These are phyloP conservation scores for Serendipita sp. DNA, from an alignment of 768 basidiomycete genomes.

Conservation along the genomic window DNA sequence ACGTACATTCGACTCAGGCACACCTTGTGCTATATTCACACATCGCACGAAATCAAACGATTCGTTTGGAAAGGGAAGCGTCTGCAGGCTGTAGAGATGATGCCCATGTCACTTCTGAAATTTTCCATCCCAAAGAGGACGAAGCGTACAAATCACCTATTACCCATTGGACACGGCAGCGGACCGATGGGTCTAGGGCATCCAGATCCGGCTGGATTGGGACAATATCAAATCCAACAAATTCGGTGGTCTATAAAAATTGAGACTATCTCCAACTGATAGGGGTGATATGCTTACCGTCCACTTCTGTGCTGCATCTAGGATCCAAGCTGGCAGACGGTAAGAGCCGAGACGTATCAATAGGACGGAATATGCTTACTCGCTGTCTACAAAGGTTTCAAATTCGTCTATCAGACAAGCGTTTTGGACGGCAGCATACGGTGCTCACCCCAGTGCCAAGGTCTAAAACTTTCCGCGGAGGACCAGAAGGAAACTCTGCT, in stretches of 20 bases:
- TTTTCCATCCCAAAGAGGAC: neutral
- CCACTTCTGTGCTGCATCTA: neutral
- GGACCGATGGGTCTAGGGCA: neutral
- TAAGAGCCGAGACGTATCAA: neutral
- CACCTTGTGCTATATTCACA: neutral
- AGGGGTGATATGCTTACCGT: neutral
- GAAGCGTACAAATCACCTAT: neutral
- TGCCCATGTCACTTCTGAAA: neutral
- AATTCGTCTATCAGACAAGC: neutral
- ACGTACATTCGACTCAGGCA: neutral
- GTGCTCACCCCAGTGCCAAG: neutral
- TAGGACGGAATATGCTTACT: neutral
- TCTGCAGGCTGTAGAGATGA: neutral
- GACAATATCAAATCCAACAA: conserved; percentile 2
- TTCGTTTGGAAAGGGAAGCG: neutral
- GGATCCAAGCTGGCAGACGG: neutral
- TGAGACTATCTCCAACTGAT: neutral
- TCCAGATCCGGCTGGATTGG: conserved; percentile 1
- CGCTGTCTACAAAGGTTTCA: neutral
- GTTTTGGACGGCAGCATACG: neutral
- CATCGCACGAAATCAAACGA: neutral
- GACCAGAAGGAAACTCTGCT: neutral
- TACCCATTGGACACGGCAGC: neutral
- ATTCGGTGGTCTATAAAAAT: neutral
- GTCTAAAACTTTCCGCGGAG: neutral